A percentile compares a stretch with the other conserved stretches of the same genome.
These are phyloP conservation scores for Aegilops longissima DNA, from an alignment of 176 grass and related monocot species.

Conservation along the genomic window DNA sequence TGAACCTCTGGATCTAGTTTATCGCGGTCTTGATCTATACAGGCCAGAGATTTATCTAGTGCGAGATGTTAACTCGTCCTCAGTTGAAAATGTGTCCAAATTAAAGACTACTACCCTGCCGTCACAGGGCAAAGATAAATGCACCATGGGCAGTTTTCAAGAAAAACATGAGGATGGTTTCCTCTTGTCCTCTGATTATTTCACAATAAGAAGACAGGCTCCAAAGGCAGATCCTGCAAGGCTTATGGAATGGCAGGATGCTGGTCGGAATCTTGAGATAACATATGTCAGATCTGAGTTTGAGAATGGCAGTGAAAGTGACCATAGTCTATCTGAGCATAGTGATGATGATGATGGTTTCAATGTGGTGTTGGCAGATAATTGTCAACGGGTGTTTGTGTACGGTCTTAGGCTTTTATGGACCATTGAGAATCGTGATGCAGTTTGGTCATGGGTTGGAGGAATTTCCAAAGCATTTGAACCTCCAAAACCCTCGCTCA, in stretches of 20 bases:
- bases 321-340: constrained; percentile 82
- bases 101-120: constrained; percentile 29
- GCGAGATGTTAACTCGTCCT: constrained; percentile 58
- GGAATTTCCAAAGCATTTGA: constrained; percentile 99
- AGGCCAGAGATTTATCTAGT: constrained; percentile 71
- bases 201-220: constrained; percentile 93
- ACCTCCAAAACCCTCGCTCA: constrained; percentile 92
- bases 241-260: constrained; percentile 84
- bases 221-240: constrained; percentile 85
- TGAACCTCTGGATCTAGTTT: constrained; percentile 94
- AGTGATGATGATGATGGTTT: constrained; percentile 98
- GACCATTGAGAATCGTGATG: constrained; percentile 87
- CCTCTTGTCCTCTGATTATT: constrained; percentile 91
- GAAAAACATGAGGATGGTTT: constrained; percentile 90
- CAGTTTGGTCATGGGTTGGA: constrained; percentile 99
- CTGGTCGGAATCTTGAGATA: constrained; percentile 89
- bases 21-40: constrained; percentile 93
- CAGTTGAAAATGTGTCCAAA: constrained; percentile 50
- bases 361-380: constrained; percentile 90
- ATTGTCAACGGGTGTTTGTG: constrained; percentile 93
- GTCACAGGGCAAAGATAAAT: constrained; percentile 47
- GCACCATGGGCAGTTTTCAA: constrained; percentile 51
- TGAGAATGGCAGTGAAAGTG: constrained; percentile 96
- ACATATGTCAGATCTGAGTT: constrained; percentile 97
- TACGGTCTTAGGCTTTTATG: constrained; percentile 91